Evolutionary conservation across 441 rosid genomes (phyloP).

Genomic region (Croton laevigatus): DNA sequence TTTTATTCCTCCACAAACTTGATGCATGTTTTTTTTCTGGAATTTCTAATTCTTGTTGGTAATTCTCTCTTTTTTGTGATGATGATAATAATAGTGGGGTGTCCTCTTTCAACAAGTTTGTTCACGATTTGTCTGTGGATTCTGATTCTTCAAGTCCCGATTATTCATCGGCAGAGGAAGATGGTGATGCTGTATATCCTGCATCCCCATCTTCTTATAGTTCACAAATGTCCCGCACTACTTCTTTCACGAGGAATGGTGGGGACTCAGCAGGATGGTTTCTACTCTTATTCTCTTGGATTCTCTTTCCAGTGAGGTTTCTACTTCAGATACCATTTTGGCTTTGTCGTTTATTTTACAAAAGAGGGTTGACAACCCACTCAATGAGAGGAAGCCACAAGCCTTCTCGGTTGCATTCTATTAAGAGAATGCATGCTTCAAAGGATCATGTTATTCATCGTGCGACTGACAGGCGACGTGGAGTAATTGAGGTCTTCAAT

Average conservation of each 20-base stretch:
- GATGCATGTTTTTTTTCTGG: not conserved
- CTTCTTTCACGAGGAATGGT: slow-evolving; percentile 37
- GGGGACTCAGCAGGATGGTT: slow-evolving; percentile 50
- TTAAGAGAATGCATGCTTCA: slow-evolving; percentile 41
- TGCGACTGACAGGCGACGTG: slow-evolving; percentile 87
- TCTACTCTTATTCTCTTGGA: slow-evolving; percentile 51
- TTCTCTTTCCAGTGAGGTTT: slow-evolving; percentile 54
- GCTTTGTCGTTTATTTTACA: slow-evolving; percentile 40
- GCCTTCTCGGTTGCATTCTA: slow-evolving; percentile 32
- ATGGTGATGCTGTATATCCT: slow-evolving; percentile 50
- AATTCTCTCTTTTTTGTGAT: slow-evolving; percentile 2
- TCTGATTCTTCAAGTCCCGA: slow-evolving; percentile 70
- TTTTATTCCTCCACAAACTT: not conserved
- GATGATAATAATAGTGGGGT: slow-evolving; percentile 58
- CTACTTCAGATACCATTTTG: slow-evolving; percentile 49
- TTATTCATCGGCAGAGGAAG: slow-evolving; percentile 87
- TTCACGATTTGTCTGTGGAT: slow-evolving; percentile 83
- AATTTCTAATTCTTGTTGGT: not conserved
- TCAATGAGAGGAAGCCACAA: slow-evolving; percentile 34
- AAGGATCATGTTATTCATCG: slow-evolving; percentile 74
- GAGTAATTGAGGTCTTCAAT: slow-evolving; percentile 79
- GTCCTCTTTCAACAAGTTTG: slow-evolving; percentile 88
- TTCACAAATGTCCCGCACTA: slow-evolving; percentile 62
- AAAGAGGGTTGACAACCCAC: slow-evolving; percentile 31
- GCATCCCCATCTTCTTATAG: slow-evolving; percentile 70